These are phyloP conservation scores for Rhizomucor miehei DNA, from an alignment of 371 early-diverging fungal genomes.

Conservation along the genomic window DNA sequence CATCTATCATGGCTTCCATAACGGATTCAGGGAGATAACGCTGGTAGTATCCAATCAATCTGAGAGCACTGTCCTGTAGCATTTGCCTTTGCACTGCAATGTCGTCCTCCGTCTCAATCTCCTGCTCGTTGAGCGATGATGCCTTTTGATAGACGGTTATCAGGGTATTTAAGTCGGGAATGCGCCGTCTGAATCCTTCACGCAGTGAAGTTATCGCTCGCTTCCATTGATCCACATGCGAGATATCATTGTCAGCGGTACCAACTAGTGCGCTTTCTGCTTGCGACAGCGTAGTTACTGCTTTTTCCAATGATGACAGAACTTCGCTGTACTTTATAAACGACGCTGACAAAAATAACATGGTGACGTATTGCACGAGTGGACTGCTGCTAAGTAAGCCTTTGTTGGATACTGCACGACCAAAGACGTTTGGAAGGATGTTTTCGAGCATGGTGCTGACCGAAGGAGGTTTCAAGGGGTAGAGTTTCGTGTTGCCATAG, in stretches of 20 bases:
- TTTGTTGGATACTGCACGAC: conserved; percentile 55
- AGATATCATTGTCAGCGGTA: conserved; percentile 3
- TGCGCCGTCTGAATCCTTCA: conserved; percentile 65
- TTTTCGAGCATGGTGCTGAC: conserved; percentile 60
- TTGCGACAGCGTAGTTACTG: conserved; percentile 23
- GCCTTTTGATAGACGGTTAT: conserved; percentile 34
- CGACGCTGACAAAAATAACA: conserved; percentile 53
- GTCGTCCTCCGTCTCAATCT: conserved; percentile 31
- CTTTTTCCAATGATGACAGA: conserved; percentile 23
- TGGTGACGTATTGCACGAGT: conserved; percentile 66
- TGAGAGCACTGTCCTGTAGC: conserved; percentile 51
- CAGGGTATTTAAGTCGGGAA: conserved; percentile 72
- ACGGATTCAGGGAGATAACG: conserved; percentile 63
- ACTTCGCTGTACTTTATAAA: conserved; percentile 66
- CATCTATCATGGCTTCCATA: conserved; percentile 70
- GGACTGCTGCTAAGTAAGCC: conserved; percentile 69
- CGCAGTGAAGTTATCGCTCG: conserved; percentile 28
- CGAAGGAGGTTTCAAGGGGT: conserved; percentile 60
- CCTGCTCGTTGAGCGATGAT: conserved; percentile 7
- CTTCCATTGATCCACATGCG: conserved; percentile 28
- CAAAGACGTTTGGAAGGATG: conserved; percentile 64
- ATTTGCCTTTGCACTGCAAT: conserved; percentile 41
- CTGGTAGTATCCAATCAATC: conserved; percentile 68
- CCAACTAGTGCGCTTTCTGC: not conserved
- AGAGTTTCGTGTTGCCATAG: conserved; percentile 44